A percentile compares a stretch with the other conserved stretches of the same genome.
Evolutionary conservation across 768 basidiomycete species (phyloP).

Genomic region (Rubroboletus satanas): DNA sequence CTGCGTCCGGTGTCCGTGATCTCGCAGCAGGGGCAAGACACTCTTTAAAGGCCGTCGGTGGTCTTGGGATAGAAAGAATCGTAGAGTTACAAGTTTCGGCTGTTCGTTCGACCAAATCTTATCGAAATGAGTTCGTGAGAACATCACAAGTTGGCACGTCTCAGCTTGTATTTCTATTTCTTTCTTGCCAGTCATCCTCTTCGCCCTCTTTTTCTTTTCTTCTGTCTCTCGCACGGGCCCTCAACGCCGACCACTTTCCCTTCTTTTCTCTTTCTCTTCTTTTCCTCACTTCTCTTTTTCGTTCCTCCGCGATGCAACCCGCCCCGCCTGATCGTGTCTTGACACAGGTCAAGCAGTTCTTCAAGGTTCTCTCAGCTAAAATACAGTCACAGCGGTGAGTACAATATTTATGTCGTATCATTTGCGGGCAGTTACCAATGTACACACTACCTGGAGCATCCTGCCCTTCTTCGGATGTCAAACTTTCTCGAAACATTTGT

Average conservation of each 20-base stretch:
- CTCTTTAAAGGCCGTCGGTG: background rate
- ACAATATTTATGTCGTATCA: background rate
- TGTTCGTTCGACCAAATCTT: background rate
- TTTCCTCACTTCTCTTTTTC: background rate
- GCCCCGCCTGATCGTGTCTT: constrained; percentile 10
- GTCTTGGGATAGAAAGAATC: background rate
- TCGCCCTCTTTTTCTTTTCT: background rate
- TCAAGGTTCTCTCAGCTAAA: constrained; percentile 19
- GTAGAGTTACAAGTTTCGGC: background rate
- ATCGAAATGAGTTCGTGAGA: constrained; percentile 4
- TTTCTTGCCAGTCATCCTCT: background rate
- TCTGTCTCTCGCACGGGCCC: background rate
- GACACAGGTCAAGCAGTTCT: constrained; percentile 12
- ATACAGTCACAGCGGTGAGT: constrained; percentile 21
- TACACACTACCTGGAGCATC: background rate
- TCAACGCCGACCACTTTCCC: background rate
- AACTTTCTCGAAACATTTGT: background rate
- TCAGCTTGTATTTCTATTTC: background rate
- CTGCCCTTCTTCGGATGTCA: background rate
- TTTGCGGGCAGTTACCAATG: background rate
- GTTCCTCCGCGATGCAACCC: constrained; percentile 13
- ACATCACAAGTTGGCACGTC: background rate
- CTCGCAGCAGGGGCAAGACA: background rate
- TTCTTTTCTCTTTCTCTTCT: background rate
- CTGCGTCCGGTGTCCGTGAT: background rate